Base-by-base conservation (phyloP, 192 early-diverging fungal species). In the Gaertneriomyces semiglobifer region DNA sequence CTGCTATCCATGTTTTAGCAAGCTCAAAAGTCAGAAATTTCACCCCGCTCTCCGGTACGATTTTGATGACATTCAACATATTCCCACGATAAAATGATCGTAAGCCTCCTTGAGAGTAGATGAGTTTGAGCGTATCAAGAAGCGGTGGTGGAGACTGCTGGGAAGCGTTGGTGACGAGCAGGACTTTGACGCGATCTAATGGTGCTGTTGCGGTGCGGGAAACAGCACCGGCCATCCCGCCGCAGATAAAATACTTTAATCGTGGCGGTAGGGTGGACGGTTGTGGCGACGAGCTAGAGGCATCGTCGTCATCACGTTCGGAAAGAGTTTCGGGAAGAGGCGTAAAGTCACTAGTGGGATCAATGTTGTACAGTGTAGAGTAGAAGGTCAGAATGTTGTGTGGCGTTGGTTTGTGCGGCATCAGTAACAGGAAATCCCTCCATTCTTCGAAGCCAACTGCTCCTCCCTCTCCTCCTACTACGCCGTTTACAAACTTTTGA, bases 21-120 rank as follows among this genome's bases (percentile, higher is more conserved):
- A 81, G 74, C 66, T 92, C 90, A 65, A 89, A 92, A 6, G 83
- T 83, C 63, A 82, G 88, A 53, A 92, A 92, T 60, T 89, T 92
- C 68, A 92, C 80, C 2, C 84, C 86, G 5, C 84, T 85, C 73
- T 90, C 88, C 20, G 90, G 90, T 33, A 82, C 82, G 70, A 92
- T 90, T 70, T 90, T 90, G 59, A 89, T 71, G 42, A 89, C 80
- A 62, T 92, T 92, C 39, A 92, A 65, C 40, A 88, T 88, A 66
- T 92, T 92, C 53, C 90, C 90, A 20, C 83, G 77, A 63, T 87
- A 92, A 62, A 90, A 90, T 4, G 80, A 85, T 38, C 70, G 73
- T 5, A 88, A 46, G 16, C 90, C 90, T 43, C 89, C 90, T 66
- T 87, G 75, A 4, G 62, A 44, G 68, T 89, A 89, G 39, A 92